A percentile compares a stretch with the other conserved stretches of the same genome.
Evolutionary conservation across 805 yeast genomes (phyloP).

Genomic region (Myxozyma lipomycoides): DNA sequence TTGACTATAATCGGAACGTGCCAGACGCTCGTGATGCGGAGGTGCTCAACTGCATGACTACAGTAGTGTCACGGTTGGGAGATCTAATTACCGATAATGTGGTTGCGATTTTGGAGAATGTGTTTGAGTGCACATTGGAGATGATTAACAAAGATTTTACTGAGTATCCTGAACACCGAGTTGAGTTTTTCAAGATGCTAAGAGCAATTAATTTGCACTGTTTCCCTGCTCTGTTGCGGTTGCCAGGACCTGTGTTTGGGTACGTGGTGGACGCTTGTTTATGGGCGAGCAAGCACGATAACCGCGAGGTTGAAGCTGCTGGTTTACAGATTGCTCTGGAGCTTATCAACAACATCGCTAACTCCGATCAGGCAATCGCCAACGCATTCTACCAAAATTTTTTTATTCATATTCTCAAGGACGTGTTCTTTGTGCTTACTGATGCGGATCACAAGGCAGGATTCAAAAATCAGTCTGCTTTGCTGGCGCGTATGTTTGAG

Average conservation of each 20-base stretch:
- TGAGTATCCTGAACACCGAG: slow-evolving; percentile 96
- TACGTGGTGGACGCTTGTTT: slow-evolving; percentile 87
- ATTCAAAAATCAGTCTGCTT: slow-evolving; percentile 78
- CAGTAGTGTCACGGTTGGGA: slow-evolving; percentile 83
- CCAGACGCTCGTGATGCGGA: slow-evolving; percentile 98
- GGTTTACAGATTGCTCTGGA: slow-evolving; percentile 84
- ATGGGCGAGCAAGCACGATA: slow-evolving; percentile 98
- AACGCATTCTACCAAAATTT: slow-evolving; percentile 83
- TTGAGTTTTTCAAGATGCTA: slow-evolving; percentile 86
- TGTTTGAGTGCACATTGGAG: slow-evolving; percentile 87
- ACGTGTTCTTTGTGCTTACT: slow-evolving; percentile 87
- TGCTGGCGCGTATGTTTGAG: slow-evolving; percentile 77
- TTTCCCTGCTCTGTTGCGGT: slow-evolving; percentile 77
- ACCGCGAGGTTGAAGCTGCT: slow-evolving; percentile 91
- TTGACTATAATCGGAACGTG: slow-evolving; percentile 81
- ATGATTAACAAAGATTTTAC: slow-evolving; percentile 95
- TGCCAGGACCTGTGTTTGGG: slow-evolving; percentile 90
- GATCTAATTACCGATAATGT: slow-evolving; percentile 85
- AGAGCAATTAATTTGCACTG: slow-evolving; percentile 82
- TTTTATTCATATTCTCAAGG: slow-evolving; percentile 83
- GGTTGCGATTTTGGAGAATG: slow-evolving; percentile 78
- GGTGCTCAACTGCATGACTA: slow-evolving; percentile 90
- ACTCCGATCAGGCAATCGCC: slow-evolving; percentile 68
- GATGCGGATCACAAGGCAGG: slow-evolving; percentile 98
- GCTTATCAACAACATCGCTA: slow-evolving; percentile 77